Base-by-base conservation (phyloP, 768 basidiomycete genomes). In the Mrakia frigida region DNA sequence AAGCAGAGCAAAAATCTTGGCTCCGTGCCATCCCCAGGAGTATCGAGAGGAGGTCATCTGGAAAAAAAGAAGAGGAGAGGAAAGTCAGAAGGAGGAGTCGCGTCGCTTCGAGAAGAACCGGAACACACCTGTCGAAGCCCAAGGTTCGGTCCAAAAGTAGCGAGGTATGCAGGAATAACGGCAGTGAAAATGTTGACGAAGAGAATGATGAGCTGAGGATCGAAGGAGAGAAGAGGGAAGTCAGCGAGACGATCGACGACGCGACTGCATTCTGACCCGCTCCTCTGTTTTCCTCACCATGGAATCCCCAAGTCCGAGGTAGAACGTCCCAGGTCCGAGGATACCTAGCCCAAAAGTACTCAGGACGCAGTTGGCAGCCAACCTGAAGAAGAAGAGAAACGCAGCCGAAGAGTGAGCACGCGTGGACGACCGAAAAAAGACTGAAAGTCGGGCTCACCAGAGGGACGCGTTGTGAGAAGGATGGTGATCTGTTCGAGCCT, bases 11-110 rank as follows among this genome's bases (percentile, higher is more conserved):
- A 77, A 73, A 21, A 73, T 73, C 77, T 77, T 77, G 39, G 77
- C 77, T 16, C 77, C 77, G 46, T 77, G 73, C 77, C 77, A 77
- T 33, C 77, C 77, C 77, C 73, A 74, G n/a, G 77, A 52, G 61
- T 69, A 77, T 13, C 86, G 82, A 39, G 85, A 82, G 35, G 82
- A 78, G 18, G 84, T 85, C 85, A 87, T 85, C 71, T 43, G 43
- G 16, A 43, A 14, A 43, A 43, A 14, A 14, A 11, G 10, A 43
- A 14, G 11, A 14, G 43, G 16, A 14, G 10, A 13, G 16, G 43
- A 9, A 43, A 14, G 43, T 43, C 11, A 14, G n/a, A n/a, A n/a
- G n/a, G n/a, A n/a, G n/a, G n/a, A n/a, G n/a, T n/a, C n/a, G n/a
- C n/a, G n/a, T n/a, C n/a, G n/a, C n/a, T n/a, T n/a, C n/a, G 43